A percentile compares a stretch with the other conserved stretches of the same genome.
phyloP scores from a whole-genome alignment of 495 filamentous ascomycete species.

The Clavariopsis aquatica region DNA sequence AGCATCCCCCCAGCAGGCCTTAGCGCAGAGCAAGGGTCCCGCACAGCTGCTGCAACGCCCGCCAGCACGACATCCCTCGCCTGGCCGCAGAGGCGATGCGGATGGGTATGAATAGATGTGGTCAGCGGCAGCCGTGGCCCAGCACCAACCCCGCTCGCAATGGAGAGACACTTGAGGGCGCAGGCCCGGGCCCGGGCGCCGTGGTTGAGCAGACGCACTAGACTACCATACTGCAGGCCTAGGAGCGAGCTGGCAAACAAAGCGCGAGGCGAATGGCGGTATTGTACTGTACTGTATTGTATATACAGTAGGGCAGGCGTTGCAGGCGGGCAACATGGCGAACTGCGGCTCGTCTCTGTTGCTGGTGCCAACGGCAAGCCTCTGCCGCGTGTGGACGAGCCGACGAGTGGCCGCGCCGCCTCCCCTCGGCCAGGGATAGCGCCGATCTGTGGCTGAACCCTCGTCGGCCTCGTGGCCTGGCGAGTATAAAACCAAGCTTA shows the following conservation, averaged over 20 bases:
- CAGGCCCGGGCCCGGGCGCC: too few species aligned
- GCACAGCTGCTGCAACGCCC: not conserved
- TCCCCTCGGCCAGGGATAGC: slow-evolving; percentile 11
- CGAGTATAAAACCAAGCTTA: slow-evolving; percentile 2
- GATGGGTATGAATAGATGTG: not conserved
- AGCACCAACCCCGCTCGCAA: not conserved
- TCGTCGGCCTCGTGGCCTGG: slow-evolving; percentile 12
- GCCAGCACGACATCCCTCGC: too few species aligned
- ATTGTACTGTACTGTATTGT: too few species aligned
- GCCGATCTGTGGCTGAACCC: slow-evolving; percentile 16
- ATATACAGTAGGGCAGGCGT: too few species aligned
- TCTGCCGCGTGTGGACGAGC: not conserved
- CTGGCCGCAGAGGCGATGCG: not conserved
- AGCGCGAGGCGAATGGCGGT: too few species aligned
- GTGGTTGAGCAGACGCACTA: not conserved
- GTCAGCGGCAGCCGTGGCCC: not conserved
- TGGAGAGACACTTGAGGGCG: too few species aligned
- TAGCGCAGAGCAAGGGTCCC: not conserved
- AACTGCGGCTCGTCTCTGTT: not conserved
- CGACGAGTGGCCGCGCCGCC: not conserved
- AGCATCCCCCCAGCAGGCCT: not conserved
- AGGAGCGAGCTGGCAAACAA: too few species aligned
- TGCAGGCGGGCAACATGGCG: not conserved
- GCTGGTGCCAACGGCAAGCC: not conserved
- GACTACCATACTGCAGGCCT: too few species aligned